Conservation (phyloP, 2,329 filamentous ascomycete genomes). For the Venturia carpophila region DNA sequence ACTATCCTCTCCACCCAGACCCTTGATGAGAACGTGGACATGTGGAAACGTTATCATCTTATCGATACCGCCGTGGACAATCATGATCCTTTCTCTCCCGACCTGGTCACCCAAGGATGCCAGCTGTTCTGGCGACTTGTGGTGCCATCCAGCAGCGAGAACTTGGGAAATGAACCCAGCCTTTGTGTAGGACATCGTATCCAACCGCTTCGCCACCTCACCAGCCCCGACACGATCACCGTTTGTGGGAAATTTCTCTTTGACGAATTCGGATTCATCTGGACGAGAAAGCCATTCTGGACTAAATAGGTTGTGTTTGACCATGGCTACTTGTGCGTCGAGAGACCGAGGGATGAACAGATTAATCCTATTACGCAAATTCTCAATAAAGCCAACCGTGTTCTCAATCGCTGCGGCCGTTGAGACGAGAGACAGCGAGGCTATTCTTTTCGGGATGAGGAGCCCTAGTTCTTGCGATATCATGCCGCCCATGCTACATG, state of each 20-base stretch:
- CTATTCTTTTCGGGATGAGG: constrained; percentile 42
- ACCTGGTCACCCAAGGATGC: constrained; percentile 57
- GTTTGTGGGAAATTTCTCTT: constrained; percentile 59
- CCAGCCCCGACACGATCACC: constrained; percentile 76
- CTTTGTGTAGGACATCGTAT: constrained; percentile 53
- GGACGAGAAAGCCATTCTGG: constrained; percentile 53
- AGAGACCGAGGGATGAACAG: constrained; percentile 43
- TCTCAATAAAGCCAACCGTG: constrained; percentile 53
- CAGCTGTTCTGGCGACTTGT: constrained; percentile 62
- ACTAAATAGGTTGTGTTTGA: constrained; percentile 60
- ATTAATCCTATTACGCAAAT: constrained; percentile 51
- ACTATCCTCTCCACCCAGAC: constrained; percentile 49
- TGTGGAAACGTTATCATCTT: constrained; percentile 70
- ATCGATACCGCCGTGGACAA: constrained; percentile 69
- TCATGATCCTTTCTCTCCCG: constrained; percentile 64
- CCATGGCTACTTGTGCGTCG: constrained; percentile 56
- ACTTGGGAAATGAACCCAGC: constrained; percentile 69
- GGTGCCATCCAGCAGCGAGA: constrained; percentile 70
- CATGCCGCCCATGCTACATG: constrained; percentile 66
- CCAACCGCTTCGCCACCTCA: constrained; percentile 63
- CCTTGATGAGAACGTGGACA: constrained; percentile 58
- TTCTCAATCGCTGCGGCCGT: constrained; percentile 42
- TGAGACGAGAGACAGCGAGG: constrained; percentile 43
- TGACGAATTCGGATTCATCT: constrained; percentile 43
- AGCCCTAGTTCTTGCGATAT: constrained; percentile 70